Conservation (phyloP, 2,329 filamentous ascomycete species). For the Claviceps capensis region DNA sequence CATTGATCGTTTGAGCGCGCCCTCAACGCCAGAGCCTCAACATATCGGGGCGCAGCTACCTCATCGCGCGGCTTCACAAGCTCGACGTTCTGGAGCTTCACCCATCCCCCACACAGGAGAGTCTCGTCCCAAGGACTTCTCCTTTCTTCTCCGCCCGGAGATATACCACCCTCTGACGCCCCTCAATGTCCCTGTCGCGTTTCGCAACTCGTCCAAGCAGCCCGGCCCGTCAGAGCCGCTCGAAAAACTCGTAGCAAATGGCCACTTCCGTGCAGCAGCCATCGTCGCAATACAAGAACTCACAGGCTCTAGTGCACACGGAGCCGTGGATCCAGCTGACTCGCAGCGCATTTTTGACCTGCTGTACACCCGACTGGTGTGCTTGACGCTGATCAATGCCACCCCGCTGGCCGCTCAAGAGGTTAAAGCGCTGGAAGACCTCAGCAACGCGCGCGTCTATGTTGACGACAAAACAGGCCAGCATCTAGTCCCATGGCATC, state of each 20-base stretch:
- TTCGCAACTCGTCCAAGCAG: constrained; percentile 54
- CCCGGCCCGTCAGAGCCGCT: constrained; percentile 52
- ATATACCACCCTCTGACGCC: constrained; percentile 71
- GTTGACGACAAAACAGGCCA: constrained; percentile 36
- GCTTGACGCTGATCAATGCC: constrained; percentile 65
- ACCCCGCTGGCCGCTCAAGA: constrained; percentile 55
- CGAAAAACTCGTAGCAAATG: constrained; percentile 50
- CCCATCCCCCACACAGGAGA: constrained; percentile 19
- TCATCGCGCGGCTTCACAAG: constrained; percentile 8
- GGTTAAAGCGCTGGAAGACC: constrained; percentile 48
- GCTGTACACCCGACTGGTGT: constrained; percentile 69
- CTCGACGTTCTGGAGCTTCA: constrained; percentile 10
- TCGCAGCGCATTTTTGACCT: constrained; percentile 57
- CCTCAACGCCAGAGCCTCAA: constrained; percentile 5
- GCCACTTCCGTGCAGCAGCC: constrained; percentile 72
- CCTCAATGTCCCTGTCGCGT: constrained; percentile 45
- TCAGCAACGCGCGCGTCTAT: constrained; percentile 43
- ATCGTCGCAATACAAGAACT: constrained; percentile 50
- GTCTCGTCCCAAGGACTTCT: constrained; percentile 49
- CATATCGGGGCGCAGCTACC: constrained; percentile 8
- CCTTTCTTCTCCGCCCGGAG: constrained; percentile 64
- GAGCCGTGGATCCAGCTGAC: constrained; percentile 38
- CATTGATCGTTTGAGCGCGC: constrained; percentile 4
- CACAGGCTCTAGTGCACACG: constrained; percentile 31
- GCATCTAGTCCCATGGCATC: constrained; percentile 73